Evolutionary conservation across 192 early-diverging fungal genomes (phyloP).

Genomic region (Podila horticola): DNA sequence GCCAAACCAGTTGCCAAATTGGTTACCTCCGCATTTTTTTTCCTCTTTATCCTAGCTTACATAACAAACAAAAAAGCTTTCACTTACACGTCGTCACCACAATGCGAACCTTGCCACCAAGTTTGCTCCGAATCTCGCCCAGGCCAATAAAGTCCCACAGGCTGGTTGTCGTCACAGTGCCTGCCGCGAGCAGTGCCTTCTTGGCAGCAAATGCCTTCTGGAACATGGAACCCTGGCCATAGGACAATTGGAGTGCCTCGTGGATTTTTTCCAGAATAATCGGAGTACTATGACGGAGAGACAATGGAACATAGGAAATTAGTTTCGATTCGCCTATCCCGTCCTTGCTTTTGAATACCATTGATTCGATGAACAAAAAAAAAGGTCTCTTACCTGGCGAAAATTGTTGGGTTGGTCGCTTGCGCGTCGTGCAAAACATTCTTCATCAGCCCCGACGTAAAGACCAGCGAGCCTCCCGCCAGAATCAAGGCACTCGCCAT

Average conservation of each 20-base stretch:
- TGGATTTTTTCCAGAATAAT: constrained; percentile 46
- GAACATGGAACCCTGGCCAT: constrained; percentile 39
- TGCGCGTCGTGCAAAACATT: constrained; percentile 47
- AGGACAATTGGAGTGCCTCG: constrained; percentile 35
- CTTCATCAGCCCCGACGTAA: constrained; percentile 45
- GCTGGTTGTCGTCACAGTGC: constrained; percentile 27
- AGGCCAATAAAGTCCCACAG: constrained; percentile 46
- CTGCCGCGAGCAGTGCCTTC: constrained; percentile 11
- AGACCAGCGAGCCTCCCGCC: constrained; percentile 32
- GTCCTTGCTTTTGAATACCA: too few relatives aligned
- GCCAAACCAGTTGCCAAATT: not conserved
- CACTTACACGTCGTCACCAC: constrained; percentile 43
- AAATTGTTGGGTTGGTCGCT: constrained; percentile 29
- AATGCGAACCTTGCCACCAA: constrained; percentile 39
- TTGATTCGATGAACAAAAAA: too few relatives aligned
- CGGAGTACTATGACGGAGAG: constrained; percentile 14
- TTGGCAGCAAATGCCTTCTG: constrained; percentile 27
- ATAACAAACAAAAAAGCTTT: not conserved
- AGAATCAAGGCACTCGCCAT: constrained; percentile 33
- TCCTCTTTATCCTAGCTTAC: too few relatives aligned
- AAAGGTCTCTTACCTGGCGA: constrained; percentile 26
- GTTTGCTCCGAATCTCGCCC: constrained; percentile 28
- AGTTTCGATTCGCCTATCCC: too few relatives aligned
- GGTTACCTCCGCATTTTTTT: not conserved
- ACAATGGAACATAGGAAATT: not conserved